Evolutionary conservation across 305 asterid species (phyloP).

Genomic region (Solanum hybrid): DNA sequence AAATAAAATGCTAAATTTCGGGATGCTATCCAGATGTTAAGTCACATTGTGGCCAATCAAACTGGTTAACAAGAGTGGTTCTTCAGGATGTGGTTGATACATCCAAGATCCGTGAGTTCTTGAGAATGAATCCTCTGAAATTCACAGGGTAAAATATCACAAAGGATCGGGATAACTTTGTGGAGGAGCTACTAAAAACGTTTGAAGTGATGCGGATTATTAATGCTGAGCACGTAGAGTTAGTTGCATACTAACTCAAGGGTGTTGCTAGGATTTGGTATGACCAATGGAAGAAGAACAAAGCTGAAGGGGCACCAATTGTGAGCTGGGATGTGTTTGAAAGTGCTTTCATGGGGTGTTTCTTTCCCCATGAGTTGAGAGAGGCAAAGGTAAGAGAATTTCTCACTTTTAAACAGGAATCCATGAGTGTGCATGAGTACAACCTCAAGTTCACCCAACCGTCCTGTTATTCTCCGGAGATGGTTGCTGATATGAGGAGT

Average conservation of each 20-base stretch:
- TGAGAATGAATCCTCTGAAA: neutral
- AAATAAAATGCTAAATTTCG: too few relatives aligned
- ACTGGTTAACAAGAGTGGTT: neutral
- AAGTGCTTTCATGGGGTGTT: neutral
- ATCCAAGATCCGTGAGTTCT: neutral
- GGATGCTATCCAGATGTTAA: neutral
- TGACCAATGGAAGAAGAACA: neutral
- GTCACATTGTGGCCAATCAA: neutral
- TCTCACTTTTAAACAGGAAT: neutral
- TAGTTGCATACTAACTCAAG: neutral
- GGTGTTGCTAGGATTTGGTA: neutral
- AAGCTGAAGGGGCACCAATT: neutral
- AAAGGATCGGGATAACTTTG: neutral
- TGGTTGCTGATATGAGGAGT: neutral
- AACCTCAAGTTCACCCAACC: neutral
- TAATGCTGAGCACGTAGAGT: neutral
- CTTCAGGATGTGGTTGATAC: too few relatives aligned
- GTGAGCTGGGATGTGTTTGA: neutral
- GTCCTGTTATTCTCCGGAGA: neutral
- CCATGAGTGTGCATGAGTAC: neutral
- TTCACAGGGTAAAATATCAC: neutral
- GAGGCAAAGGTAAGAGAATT: neutral
- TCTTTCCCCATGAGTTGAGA: neutral
- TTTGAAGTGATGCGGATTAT: neutral
- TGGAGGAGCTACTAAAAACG: rapidly evolving